These are phyloP conservation scores for Phanerochaete sordida DNA, from an alignment of 768 basidiomycete species.

Conservation along the genomic window DNA sequence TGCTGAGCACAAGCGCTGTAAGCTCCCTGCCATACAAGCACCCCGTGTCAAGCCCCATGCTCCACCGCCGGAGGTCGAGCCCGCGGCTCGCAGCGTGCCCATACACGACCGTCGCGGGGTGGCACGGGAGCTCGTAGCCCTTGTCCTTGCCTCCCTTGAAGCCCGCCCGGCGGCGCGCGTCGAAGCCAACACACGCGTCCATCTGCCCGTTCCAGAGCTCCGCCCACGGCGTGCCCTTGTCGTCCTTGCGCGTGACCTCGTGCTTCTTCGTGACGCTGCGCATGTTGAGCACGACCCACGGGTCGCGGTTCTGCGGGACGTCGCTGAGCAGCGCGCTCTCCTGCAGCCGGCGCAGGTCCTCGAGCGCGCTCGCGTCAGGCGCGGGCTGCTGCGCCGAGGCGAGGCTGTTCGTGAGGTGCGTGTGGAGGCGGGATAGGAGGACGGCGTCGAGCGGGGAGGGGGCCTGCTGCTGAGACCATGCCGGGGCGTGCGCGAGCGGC, in stretches of 20 bases:
- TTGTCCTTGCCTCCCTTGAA: background rate
- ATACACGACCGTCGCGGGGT: slow-evolving; percentile 78
- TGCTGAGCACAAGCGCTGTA: slow-evolving; percentile 63
- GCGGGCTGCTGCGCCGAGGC: too few relatives aligned
- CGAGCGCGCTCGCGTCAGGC: background rate
- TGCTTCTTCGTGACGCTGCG: slow-evolving; percentile 42
- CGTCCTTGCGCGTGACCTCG: slow-evolving; percentile 33
- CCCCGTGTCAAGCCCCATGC: slow-evolving; percentile 82
- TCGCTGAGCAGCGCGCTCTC: slow-evolving; percentile 64
- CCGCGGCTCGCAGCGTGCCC: slow-evolving; percentile 82
- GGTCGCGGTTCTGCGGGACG: slow-evolving; percentile 72
- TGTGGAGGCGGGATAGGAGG: background rate
- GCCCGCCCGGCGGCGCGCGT: slow-evolving; percentile 11
- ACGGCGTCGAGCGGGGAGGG: too few relatives aligned
- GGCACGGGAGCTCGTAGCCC: slow-evolving; percentile 48
- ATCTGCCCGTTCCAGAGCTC: slow-evolving; percentile 72
- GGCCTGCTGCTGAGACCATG: background rate
- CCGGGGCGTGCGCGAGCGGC: slow-evolving; percentile 67
- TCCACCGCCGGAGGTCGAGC: slow-evolving; percentile 80
- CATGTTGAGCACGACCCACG: slow-evolving; percentile 77
- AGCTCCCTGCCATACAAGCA: slow-evolving; percentile 70
- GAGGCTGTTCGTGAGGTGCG: too few relatives aligned
- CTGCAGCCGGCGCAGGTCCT: slow-evolving; percentile 50
- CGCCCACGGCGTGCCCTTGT: slow-evolving; percentile 69
- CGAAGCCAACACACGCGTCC: slow-evolving; percentile 17